Percentiles rank a stretch among this genome's conserved stretches.
Evolutionary conservation across 1,284 basidiomycete genomes (phyloP).

Genomic region (Testicularia cyperi): DNA sequence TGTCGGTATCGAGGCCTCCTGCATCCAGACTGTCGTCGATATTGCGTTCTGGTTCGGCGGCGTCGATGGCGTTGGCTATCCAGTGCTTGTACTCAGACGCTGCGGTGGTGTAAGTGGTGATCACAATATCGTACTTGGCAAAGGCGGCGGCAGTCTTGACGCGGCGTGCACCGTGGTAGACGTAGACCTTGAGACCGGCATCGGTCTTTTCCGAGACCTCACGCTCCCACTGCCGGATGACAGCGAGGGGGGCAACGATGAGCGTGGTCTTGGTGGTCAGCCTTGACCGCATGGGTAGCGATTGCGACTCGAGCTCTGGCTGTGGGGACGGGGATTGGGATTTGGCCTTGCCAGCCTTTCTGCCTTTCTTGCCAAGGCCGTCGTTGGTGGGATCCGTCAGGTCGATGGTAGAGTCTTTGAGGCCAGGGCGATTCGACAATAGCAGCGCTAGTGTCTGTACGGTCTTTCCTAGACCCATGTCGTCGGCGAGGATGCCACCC

Average conservation of each 20-base stretch:
- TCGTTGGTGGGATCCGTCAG: too few relatives aligned
- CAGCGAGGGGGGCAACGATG: slow-evolving; percentile 64
- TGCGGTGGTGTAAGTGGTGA: slow-evolving; percentile 54
- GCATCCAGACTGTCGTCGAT: too few relatives aligned
- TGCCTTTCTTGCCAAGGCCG: too few relatives aligned
- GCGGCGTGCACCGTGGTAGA: slow-evolving; percentile 52
- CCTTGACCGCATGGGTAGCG: too few relatives aligned
- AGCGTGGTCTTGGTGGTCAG: slow-evolving; percentile 41
- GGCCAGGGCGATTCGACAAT: slow-evolving; percentile 81
- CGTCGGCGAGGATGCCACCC: slow-evolving; percentile 85
- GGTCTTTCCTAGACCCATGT: slow-evolving; percentile 90
- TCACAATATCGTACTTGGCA: slow-evolving; percentile 47
- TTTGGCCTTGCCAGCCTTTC: too few relatives aligned
- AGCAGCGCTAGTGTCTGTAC: slow-evolving; percentile 88
- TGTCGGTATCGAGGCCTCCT: slow-evolving; percentile 28
- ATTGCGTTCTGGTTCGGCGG: too few relatives aligned
- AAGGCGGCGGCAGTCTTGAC: slow-evolving; percentile 39
- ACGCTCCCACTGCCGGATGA: slow-evolving; percentile 86
- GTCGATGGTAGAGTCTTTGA: slow-evolving; percentile 78
- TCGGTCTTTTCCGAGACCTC: slow-evolving; percentile 78
- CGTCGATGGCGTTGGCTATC: slow-evolving; percentile 5
- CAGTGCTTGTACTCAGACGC: slow-evolving; percentile 42
- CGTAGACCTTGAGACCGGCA: slow-evolving; percentile 42
- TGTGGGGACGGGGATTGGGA: too few relatives aligned
- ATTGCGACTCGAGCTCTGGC: too few relatives aligned